Evolutionary conservation across 208 protist species (phyloP).

Genomic region (Endotrypanum monterogeii): DNA sequence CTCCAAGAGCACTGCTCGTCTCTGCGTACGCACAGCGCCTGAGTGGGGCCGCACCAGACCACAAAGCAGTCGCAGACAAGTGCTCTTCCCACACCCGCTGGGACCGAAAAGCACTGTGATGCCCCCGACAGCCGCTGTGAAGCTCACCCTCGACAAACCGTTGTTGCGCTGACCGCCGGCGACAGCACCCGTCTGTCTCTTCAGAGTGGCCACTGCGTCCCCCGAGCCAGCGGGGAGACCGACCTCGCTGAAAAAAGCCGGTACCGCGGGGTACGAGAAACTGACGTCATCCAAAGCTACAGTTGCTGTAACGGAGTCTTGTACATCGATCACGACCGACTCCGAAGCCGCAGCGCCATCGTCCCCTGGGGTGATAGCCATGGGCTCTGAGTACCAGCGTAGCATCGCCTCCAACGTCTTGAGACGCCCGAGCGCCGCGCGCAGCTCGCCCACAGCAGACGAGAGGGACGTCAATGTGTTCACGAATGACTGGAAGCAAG

Average conservation of each 20-base stretch:
- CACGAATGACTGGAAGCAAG: slow-evolving; percentile 69
- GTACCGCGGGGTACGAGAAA: slow-evolving; percentile 56
- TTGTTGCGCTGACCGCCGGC: slow-evolving; percentile 15
- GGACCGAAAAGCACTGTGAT: slow-evolving; percentile 76
- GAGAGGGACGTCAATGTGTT: slow-evolving; percentile 41
- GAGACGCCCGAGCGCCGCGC: slow-evolving; percentile 49
- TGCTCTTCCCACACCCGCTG: slow-evolving; percentile 83
- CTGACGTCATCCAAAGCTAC: slow-evolving; percentile 47
- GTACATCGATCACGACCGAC: slow-evolving; percentile 7
- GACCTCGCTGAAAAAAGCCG: slow-evolving; percentile 45
- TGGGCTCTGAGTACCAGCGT: slow-evolving; percentile 59
- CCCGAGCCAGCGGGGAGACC: neutral
- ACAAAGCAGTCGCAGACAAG: slow-evolving; percentile 62
- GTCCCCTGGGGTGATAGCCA: neutral
- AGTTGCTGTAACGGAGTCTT: slow-evolving; percentile 14
- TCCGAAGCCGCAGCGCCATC: neutral
- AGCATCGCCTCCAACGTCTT: slow-evolving; percentile 49
- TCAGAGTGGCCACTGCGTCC: neutral
- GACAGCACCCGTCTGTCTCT: neutral
- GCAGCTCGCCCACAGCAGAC: slow-evolving; percentile 35
- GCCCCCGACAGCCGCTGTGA: slow-evolving; percentile 29
- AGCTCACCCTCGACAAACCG: slow-evolving; percentile 46
- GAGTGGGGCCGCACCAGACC: slow-evolving; percentile 49
- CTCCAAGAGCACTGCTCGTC: slow-evolving; percentile 57
- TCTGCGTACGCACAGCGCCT: slow-evolving; percentile 56